These are phyloP conservation scores for Chaetomiaceae sp. DNA, from an alignment of 2,329 filamentous ascomycete species.

Conservation along the genomic window DNA sequence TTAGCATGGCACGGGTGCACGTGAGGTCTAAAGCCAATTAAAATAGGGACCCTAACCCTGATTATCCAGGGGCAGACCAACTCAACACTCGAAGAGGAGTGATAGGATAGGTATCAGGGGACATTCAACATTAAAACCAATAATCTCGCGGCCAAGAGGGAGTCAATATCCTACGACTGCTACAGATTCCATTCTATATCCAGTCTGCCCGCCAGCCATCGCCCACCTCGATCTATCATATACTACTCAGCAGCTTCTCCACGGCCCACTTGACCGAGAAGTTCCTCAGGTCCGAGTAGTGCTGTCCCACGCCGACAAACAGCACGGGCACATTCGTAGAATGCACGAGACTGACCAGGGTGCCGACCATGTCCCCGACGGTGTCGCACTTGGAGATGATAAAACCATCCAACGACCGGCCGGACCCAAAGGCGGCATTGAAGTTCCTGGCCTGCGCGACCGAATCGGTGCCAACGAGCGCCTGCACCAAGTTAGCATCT, in stretches of 20 bases:
- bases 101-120: too few relatives aligned
- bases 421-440: conserved; percentile 82
- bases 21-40: conserved; percentile 5
- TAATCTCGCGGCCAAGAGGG: background rate
- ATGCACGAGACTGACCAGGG: conserved; percentile 93
- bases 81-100: background rate
- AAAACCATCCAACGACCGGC: conserved; percentile 82
- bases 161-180: background rate
- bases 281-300: conserved; percentile 63
- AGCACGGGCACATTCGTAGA: conserved; percentile 94
- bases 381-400: conserved; percentile 99
- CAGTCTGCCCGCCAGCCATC: background rate
- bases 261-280: conserved; percentile 68
- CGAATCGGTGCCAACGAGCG: conserved; percentile 89
- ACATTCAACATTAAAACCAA: background rate
- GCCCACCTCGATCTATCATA: conserved; percentile 29
- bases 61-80: background rate
- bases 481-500: conserved; percentile 39
- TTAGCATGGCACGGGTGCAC: conserved; percentile 13
- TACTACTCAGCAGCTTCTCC: conserved; percentile 56
- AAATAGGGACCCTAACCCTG: conserved; percentile 8
- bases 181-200: background rate
- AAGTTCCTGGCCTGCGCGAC: conserved; percentile 96
- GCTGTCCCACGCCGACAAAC: conserved; percentile 74
- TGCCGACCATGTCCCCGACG: conserved; percentile 97